Conservation (phyloP, 2,329 filamentous ascomycete genomes). For the Exserohilum rostratum region DNA sequence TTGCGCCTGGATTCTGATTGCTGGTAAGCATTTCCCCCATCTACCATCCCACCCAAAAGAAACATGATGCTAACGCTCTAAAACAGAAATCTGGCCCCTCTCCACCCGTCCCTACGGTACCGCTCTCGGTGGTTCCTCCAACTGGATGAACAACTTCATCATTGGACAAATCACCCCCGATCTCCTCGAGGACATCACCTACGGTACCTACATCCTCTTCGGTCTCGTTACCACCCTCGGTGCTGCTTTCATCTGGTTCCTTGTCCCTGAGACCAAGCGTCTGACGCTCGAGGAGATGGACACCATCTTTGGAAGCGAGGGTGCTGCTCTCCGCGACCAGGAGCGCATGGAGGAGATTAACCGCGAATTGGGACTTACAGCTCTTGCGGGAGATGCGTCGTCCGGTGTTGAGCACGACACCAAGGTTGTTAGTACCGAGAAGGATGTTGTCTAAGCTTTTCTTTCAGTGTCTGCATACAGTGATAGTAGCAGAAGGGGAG, state of each 20-base stretch:
- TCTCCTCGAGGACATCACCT: conserved; percentile 68
- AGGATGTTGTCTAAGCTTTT: conserved; percentile 11
- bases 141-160: conserved; percentile 62
- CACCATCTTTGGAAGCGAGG: conserved; percentile 69
- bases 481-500: too few relatives aligned
- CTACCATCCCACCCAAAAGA: too few relatives aligned
- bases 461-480: neutral
- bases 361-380: conserved; percentile 68
- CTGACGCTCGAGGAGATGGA: conserved; percentile 65
- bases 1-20: conserved; percentile 74
- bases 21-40: conserved; percentile 32
- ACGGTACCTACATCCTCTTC: conserved; percentile 76
- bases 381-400: conserved; percentile 18
- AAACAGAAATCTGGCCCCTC: conserved; percentile 72
- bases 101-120: conserved; percentile 72
- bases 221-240: conserved; percentile 68
- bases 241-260: conserved; percentile 60
- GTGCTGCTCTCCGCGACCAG: conserved; percentile 68
- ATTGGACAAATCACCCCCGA: conserved; percentile 74
- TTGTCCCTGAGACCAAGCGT: conserved; percentile 62
- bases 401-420: conserved; percentile 11
- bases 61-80: neutral
- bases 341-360: conserved; percentile 77
- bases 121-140: conserved; percentile 63
- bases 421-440: conserved; percentile 20